phyloP scores from a whole-genome alignment of 2,329 filamentous ascomycete genomes.

The Pseudohalonectria lignicola region DNA sequence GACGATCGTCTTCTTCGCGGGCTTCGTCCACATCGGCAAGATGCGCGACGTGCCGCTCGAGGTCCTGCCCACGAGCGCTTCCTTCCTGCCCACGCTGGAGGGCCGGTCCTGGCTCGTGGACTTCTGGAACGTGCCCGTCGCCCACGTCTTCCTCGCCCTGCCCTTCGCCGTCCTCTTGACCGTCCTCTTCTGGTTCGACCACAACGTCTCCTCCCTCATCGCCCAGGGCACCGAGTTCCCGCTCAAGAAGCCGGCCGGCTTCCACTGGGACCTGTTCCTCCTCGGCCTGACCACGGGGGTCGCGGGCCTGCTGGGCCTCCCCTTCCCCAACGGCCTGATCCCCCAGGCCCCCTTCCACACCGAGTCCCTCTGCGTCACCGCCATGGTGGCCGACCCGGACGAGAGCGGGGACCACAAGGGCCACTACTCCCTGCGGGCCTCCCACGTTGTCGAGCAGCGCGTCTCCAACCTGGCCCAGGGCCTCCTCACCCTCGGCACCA shows the following conservation, averaged over 20 bases:
- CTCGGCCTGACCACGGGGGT: slow-evolving; percentile 68
- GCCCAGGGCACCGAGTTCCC: slow-evolving; percentile 77
- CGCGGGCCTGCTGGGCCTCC: slow-evolving; percentile 64
- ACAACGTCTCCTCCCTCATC: slow-evolving; percentile 77
- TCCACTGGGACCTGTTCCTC: slow-evolving; percentile 79
- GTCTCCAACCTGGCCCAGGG: slow-evolving; percentile 70
- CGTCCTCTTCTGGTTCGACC: slow-evolving; percentile 81
- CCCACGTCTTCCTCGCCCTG: slow-evolving; percentile 72
- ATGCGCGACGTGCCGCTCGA: slow-evolving; percentile 63
- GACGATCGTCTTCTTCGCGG: slow-evolving; percentile 78
- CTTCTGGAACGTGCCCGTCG: slow-evolving; percentile 67
- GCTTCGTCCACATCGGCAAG: slow-evolving; percentile 76
- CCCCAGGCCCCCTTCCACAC: slow-evolving; percentile 80
- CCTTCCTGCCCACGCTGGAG: slow-evolving; percentile 63
- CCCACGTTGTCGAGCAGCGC: slow-evolving; percentile 67
- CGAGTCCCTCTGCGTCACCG: slow-evolving; percentile 63
- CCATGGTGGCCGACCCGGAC: slow-evolving; percentile 36
- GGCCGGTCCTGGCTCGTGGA: slow-evolving; percentile 66
- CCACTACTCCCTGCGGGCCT: slow-evolving; percentile 36
- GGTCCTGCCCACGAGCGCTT: slow-evolving; percentile 61
- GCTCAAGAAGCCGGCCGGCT: slow-evolving; percentile 68
- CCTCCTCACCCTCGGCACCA: slow-evolving; percentile 66
- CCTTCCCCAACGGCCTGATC: slow-evolving; percentile 70
- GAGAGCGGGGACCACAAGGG: slow-evolving; percentile 35
- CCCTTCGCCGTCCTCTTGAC: slow-evolving; percentile 78